Evolutionary conservation across 306 rosid genomes (phyloP).

Genomic region (Mimosa bimucronata): DNA sequence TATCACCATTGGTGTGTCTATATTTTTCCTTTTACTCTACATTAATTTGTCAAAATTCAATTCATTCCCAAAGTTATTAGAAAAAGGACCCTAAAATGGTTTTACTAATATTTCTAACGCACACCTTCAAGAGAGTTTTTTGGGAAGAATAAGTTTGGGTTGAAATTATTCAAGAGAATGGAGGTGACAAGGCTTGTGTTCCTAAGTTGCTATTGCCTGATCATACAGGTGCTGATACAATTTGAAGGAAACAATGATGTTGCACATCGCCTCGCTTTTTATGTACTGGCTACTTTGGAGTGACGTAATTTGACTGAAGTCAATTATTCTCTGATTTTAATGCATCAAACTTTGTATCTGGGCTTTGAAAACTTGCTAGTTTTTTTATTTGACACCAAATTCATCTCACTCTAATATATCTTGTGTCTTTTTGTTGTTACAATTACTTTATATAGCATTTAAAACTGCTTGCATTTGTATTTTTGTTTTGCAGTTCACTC

Average conservation of each 20-base stretch:
- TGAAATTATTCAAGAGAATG: no score
- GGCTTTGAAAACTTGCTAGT: constrained; percentile 6
- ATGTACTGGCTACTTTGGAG: constrained; percentile 24
- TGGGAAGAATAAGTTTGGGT: no score
- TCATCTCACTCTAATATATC: constrained; percentile 22
- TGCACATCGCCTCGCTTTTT: no score
- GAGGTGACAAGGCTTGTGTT: no score
- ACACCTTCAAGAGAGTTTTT: no score
- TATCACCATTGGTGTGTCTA: constrained; percentile 4
- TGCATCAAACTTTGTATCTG: constrained; percentile 22
- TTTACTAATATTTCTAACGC: no score
- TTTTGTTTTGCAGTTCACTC: constrained; percentile 74
- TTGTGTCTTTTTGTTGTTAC: constrained; percentile 11
- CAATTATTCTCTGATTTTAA: constrained; percentile 24
- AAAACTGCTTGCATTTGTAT: constrained; percentile 10
- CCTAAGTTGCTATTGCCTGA: no score
- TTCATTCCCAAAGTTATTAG: not conserved
- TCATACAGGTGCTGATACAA: not conserved
- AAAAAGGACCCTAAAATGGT: no score
- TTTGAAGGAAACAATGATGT: not conserved
- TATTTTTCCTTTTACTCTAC: constrained; percentile 19
- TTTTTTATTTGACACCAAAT: constrained; percentile 20
- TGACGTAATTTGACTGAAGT: constrained; percentile 27
- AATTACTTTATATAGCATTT: constrained; percentile 19
- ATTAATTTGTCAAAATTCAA: not conserved